A percentile compares a stretch with the other conserved stretches of the same genome.
These are phyloP conservation scores for Coemansia furcata DNA, from an alignment of 192 early-diverging fungal genomes.

Conservation along the genomic window DNA sequence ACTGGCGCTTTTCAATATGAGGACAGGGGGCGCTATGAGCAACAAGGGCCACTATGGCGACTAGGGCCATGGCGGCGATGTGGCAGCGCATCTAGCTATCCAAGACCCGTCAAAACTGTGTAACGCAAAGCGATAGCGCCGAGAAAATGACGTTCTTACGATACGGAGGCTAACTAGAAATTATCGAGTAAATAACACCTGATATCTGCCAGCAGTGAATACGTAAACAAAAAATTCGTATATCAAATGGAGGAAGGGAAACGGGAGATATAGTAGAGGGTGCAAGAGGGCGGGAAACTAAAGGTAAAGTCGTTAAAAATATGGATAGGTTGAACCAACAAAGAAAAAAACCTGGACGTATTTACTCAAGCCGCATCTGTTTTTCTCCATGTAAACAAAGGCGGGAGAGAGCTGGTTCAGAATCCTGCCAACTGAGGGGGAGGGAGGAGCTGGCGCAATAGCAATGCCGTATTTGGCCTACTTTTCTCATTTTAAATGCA, in stretches of 20 bases:
- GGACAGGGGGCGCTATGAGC: slow-evolving; percentile 10
- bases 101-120: background rate
- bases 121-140: background rate
- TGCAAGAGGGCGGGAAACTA: background rate
- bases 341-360: slow-evolving; percentile 4
- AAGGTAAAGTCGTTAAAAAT: background rate
- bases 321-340: background rate
- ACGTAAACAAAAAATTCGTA: background rate
- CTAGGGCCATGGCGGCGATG: slow-evolving; percentile 5
- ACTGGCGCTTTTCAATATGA: slow-evolving; percentile 12
- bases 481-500: background rate
- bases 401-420: background rate
- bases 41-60: slow-evolving; percentile 7
- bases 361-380: slow-evolving; percentile 53
- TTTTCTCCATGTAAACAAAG: slow-evolving; percentile 9
- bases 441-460: background rate
- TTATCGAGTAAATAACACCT: background rate
- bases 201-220: background rate
- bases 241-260: background rate
- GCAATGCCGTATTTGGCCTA: slow-evolving; percentile 3
- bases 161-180: background rate
- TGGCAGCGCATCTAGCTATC: slow-evolving; percentile 12
- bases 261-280: background rate
- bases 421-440: background rate
- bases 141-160: background rate